phyloP scores from a whole-genome alignment of 2,329 filamentous ascomycete genomes.

The Cordyceps militaris region DNA sequence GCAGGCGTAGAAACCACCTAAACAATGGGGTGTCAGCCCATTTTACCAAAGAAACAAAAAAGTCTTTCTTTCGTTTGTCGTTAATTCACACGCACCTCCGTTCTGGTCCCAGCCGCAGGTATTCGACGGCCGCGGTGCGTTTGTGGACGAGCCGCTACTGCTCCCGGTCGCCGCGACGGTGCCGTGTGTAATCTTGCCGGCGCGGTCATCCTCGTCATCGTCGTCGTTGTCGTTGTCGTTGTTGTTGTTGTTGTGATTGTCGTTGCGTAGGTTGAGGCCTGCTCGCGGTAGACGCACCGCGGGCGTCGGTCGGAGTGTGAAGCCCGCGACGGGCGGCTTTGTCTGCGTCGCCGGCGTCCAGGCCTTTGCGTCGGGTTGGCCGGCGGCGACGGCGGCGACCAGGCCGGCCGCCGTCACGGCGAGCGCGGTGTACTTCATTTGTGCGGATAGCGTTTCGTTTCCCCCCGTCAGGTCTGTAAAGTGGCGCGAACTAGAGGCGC shows the following conservation, averaged over 20 bases:
- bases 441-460: not conserved
- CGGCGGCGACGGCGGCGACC: not conserved
- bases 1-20: conserved; percentile 3
- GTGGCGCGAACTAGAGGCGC: not conserved
- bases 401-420: not conserved
- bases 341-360: not conserved
- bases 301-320: not conserved
- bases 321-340: not conserved
- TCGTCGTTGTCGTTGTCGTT: conserved; percentile 2
- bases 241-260: not conserved
- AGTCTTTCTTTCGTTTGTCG: too few relatives aligned
- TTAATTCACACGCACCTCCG: not conserved
- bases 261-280: not conserved
- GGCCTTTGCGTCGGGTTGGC: not conserved
- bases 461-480: not conserved
- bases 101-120: conserved; percentile 6
- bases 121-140: not conserved
- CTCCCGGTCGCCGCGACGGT: not conserved
- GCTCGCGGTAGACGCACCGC: not conserved
- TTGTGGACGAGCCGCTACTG: not conserved
- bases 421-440: not conserved
- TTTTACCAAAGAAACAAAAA: not conserved
- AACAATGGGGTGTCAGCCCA: not conserved
- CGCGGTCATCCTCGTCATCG: not conserved
- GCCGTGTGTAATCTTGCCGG: not conserved